A percentile compares a stretch with the other conserved stretches of the same genome.
phyloP scores from a whole-genome alignment of 148 eudicot species.

The Heliamphora exappendiculata region DNA sequence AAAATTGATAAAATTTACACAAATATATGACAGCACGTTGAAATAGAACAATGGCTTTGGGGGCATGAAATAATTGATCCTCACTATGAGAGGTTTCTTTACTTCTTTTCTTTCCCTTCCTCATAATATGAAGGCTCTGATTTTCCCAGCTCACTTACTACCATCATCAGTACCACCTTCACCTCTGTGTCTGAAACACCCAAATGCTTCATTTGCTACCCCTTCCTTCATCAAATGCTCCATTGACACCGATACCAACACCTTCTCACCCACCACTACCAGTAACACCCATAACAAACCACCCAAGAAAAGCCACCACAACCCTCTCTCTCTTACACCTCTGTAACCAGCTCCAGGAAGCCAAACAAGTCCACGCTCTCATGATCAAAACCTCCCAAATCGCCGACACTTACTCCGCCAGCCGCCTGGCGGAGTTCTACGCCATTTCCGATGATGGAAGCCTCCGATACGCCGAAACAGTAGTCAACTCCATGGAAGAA shows the following conservation, averaged over 20 bases:
- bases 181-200: too few relatives aligned
- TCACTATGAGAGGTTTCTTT: too few relatives aligned
- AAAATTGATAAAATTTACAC: too few relatives aligned
- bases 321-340: slow-evolving; percentile 8
- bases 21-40: too few relatives aligned
- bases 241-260: background rate
- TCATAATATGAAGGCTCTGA: too few relatives aligned
- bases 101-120: too few relatives aligned
- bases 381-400: slow-evolving; percentile 19
- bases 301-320: background rate
- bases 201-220: background rate
- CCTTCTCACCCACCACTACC: background rate
- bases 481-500: slow-evolving; percentile 10
- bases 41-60: too few relatives aligned
- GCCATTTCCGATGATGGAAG: slow-evolving; percentile 1
- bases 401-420: background rate
- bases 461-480: slow-evolving; percentile 10
- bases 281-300: background rate
- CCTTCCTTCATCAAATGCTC: background rate
- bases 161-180: too few relatives aligned
- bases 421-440: slow-evolving; percentile 15
- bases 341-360: slow-evolving; percentile 9
- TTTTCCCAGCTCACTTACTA: too few relatives aligned
- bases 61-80: too few relatives aligned
- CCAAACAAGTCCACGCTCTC: slow-evolving; percentile 17